phyloP scores from a whole-genome alignment of 371 early-diverging fungal species.

The Chytridium lagenaria region DNA sequence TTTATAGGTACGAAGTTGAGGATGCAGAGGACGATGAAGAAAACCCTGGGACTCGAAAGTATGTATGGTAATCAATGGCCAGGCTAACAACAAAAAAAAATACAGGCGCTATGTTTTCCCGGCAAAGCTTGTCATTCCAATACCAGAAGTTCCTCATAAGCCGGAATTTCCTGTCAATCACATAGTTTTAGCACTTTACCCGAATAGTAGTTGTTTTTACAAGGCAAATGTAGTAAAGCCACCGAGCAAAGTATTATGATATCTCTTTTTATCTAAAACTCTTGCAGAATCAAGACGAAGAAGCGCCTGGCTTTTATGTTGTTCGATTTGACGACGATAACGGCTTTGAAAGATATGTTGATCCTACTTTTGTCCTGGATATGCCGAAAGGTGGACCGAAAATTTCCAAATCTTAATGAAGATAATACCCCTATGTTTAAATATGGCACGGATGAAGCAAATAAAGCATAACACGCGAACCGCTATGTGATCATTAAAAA shows the following conservation, averaged over 20 bases:
- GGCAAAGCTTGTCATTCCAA: constrained; percentile 67
- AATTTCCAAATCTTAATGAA: background rate
- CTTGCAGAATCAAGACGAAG: constrained; percentile 51
- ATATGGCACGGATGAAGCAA: no score
- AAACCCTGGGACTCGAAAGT: constrained; percentile 69
- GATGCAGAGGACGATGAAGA: constrained; percentile 75
- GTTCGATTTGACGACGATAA: constrained; percentile 75
- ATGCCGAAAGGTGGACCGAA: constrained; percentile 53
- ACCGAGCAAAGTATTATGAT: constrained; percentile 65
- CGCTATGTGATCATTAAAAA: no score
- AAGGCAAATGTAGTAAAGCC: constrained; percentile 72
- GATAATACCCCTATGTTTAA: no score
- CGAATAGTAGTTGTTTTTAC: constrained; percentile 86
- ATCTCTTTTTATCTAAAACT: background rate
- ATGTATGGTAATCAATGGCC: constrained; percentile 20
- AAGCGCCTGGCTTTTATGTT: constrained; percentile 53
- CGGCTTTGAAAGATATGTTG: constrained; percentile 58
- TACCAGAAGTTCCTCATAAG: constrained; percentile 59
- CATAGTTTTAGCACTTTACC: constrained; percentile 83
- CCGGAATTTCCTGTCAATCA: constrained; percentile 63
- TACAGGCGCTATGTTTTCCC: constrained; percentile 67
- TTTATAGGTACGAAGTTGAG: constrained; percentile 57
- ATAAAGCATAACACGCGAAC: no score
- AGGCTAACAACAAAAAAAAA: no score
- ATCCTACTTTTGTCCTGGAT: constrained; percentile 62